Percentiles rank a stretch among this genome's conserved stretches.
phyloP scores from a whole-genome alignment of 1,284 basidiomycete genomes.

The Sporisorium graminicola region DNA sequence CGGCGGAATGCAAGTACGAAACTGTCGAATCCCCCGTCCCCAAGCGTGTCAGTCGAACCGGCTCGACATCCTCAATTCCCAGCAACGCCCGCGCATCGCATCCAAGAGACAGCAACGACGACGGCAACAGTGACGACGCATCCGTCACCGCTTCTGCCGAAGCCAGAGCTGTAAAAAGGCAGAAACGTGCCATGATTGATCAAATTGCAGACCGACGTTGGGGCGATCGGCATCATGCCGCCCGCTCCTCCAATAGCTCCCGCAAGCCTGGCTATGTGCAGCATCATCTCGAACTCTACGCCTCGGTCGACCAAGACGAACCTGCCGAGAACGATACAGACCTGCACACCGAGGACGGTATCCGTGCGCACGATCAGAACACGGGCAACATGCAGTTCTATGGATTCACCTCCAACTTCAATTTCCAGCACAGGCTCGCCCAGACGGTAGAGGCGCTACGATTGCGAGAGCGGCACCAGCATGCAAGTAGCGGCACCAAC shows the following conservation, averaged over 20 bases:
- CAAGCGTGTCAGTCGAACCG: conserved; percentile 27
- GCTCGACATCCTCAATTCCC: conserved; percentile 19
- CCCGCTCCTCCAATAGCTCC: conserved; percentile 19
- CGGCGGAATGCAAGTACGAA: conserved; percentile 50
- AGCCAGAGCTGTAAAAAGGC: conserved; percentile 34
- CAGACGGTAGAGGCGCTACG: conserved; percentile 46
- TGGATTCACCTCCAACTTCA: conserved; percentile 55
- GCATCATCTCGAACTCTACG: conserved; percentile 44
- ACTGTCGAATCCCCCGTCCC: conserved; percentile 36
- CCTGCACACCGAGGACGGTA: conserved; percentile 48
- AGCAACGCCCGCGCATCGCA: conserved; percentile 15
- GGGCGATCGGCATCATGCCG: conserved; percentile 27
- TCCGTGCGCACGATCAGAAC: conserved; percentile 49
- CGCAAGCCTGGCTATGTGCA: conserved; percentile 42
- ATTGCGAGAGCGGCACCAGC: conserved; percentile 42
- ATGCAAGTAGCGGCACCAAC: conserved; percentile 10
- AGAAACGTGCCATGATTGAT: conserved; percentile 49
- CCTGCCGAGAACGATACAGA: conserved; percentile 26
- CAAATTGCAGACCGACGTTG: conserved; percentile 42
- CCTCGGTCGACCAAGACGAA: conserved; percentile 47
- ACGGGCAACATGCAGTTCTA: conserved; percentile 56
- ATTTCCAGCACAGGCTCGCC: conserved; percentile 49
- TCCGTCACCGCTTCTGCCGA: conserved; percentile 14
- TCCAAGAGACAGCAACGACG: conserved; percentile 16
- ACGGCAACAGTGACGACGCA: conserved; percentile 19